Base-by-base conservation (phyloP, 192 early-diverging fungal species). In the Chytriomyces sp. region DNA sequence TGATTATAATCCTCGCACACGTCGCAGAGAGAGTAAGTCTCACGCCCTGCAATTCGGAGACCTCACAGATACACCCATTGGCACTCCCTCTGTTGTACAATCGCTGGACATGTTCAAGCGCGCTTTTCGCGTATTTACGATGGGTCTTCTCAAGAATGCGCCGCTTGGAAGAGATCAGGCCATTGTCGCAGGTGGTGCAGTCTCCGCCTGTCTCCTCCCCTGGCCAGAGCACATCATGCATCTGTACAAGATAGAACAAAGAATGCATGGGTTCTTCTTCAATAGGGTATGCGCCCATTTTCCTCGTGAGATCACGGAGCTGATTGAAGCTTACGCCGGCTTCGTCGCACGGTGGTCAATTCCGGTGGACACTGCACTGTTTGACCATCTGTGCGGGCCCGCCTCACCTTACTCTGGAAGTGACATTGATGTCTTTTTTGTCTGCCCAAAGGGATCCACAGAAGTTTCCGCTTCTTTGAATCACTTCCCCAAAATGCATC, bases 351-450 rank as follows among this genome's bases (percentile, higher is more conserved):
- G 12, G 22, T 17, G 7, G 26, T 10, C 31, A 28, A 32, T n/a
- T 40, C 7, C 14, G 5, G 31, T 54, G 0, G 62, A 76, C 33
- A 10, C 12, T 7, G 64, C 39, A 38, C 33, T 76, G n/a, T 76
- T 76, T 54, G n/a, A 72, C 36, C 53, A 55, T 36, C 39, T 76
- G 3, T 64, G 44, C 26, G 41, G 56, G 4, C 62, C 59, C 7
- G 17, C 32, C 1, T 74, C 73, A 2, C 62, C 40, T 8, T 74
- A 57, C 30, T 19, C 52, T 31, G 40, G 44, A 38, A 41, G 36
- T 26, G 73, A 74, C 38, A 40, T 74, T 26, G 73, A 74, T 60
- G 52, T 74, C 17, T 74, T 74, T 69, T 68, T 68, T 38, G 52
- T 74, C 10, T 73, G 61, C 30, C 30, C 52, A 52, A 32, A 64